Evolutionary conservation across 2,329 filamentous ascomycete species (phyloP).

Genomic region (Diaporthe sp.): DNA sequence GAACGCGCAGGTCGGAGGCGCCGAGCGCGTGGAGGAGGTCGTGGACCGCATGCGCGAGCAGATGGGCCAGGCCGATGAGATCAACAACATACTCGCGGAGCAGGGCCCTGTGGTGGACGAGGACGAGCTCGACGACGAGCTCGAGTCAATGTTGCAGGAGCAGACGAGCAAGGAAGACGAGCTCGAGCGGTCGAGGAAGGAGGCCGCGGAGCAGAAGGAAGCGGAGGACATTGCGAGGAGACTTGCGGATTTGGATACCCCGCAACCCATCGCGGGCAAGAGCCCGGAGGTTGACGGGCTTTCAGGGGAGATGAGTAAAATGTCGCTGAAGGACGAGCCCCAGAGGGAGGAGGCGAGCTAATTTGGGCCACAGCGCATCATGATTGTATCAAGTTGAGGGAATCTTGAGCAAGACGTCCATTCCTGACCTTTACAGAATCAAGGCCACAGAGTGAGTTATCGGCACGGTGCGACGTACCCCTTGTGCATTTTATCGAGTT

Average conservation of each 20-base stretch:
- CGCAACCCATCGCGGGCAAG: slow-evolving; percentile 47
- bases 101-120: slow-evolving; percentile 74
- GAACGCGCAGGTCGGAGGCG: slow-evolving; percentile 81
- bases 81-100: slow-evolving; percentile 81
- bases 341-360: slow-evolving; percentile 37
- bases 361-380: slow-evolving; percentile 24
- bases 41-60: slow-evolving; percentile 81
- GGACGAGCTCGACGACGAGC: slow-evolving; percentile 85
- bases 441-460: slow-evolving; percentile 10
- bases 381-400: slow-evolving; percentile 20
- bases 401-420: not conserved
- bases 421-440: not conserved
- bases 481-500: not conserved
- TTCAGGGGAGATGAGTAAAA: slow-evolving; percentile 48
- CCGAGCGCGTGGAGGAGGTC: slow-evolving; percentile 79
- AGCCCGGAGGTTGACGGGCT: slow-evolving; percentile 46
- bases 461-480: not conserved
- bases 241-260: slow-evolving; percentile 59
- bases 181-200: slow-evolving; percentile 62
- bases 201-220: slow-evolving; percentile 52
- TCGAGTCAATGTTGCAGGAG: slow-evolving; percentile 79
- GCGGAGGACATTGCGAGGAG: slow-evolving; percentile 44
- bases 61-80: slow-evolving; percentile 85
- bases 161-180: slow-evolving; percentile 61
- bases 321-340: slow-evolving; percentile 50